Base-by-base conservation (phyloP, 2,329 filamentous ascomycete genomes). In the Calonectria pteridis region DNA sequence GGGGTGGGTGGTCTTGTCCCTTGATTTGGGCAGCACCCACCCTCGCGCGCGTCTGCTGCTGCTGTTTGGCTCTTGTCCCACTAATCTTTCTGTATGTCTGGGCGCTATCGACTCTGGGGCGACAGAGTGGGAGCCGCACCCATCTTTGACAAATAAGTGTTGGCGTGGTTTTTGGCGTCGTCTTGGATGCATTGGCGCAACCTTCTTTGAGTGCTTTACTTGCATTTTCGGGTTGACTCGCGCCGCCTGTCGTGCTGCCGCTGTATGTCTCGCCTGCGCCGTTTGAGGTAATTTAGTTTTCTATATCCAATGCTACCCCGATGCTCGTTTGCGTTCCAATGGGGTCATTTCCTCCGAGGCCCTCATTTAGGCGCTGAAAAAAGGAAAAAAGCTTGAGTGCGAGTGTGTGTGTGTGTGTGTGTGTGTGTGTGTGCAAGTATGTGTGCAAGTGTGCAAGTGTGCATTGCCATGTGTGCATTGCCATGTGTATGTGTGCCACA, bases 241-340 rank as follows among this genome's bases (percentile, higher is more conserved):
- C 28, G 31, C 29, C 23, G 9, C 16, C 26, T 55, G 33, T 23
- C 53, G 14, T 33, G 50, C 26, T 33, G 51, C 40, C 18, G 18
- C 18, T 20, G 16, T 37, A 33, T 37, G 53, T 35, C 55, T 62
- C 55, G 35, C 31, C 55, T 40, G 55, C 33, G 55, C 55, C 55
- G 33, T 37, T 37, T 62, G 55, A 62, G 55, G 55, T 40, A 62
- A 62, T 62, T 62, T 62, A 29, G 55, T 62, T 33, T 59, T 18
- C 26, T 40, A 14, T 26, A 40, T 62, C 37, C 33, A 40, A 62
- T 62, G 55, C 55, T 62, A 62, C 55, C 55, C 55, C 55, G 43
- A 40, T 35, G 2, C 16, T 40, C 33, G 33, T 40, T 29, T 37
- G 23, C 20, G 55, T 62, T 62, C 55, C 55, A 62, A 62, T 62